Percentiles rank a stretch among this genome's conserved stretches.
Evolutionary conservation across 345 rosid species (phyloP).

Genomic region (Acer yangbiense): DNA sequence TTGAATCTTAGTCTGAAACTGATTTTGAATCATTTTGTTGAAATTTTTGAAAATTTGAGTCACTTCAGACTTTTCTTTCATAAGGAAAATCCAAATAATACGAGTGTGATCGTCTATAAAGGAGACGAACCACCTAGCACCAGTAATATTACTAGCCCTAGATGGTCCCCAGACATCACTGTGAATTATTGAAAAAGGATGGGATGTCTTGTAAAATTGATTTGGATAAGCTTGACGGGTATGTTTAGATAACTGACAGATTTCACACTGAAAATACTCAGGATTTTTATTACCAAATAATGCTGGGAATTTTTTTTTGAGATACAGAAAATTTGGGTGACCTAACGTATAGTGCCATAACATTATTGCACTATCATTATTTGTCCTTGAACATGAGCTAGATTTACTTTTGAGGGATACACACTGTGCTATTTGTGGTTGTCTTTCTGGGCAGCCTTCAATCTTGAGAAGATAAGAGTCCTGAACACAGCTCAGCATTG

Average conservation of each 20-base stretch:
- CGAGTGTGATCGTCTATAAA: background rate
- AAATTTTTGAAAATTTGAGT: background rate
- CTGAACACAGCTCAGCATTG: background rate
- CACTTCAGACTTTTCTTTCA: background rate
- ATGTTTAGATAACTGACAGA: background rate
- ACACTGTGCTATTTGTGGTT: background rate
- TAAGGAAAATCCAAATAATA: background rate
- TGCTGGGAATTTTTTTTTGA: background rate
- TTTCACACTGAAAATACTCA: background rate
- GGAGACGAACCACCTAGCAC: background rate
- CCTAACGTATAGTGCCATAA: background rate
- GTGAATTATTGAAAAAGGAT: background rate
- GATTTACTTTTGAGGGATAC: background rate
- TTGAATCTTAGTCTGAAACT: background rate
- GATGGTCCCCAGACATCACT: conserved; percentile 9
- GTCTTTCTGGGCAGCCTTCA: background rate
- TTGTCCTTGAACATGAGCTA: background rate
- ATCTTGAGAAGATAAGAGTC: background rate
- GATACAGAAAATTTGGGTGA: background rate
- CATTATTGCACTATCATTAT: background rate
- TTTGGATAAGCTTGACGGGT: background rate
- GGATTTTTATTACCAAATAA: background rate
- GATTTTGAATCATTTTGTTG: background rate
- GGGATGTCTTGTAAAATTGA: background rate
- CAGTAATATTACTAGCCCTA: background rate